Base-by-base conservation (phyloP, 1,139 yeast genomes). In the Yamadazyma sp. region DNA sequence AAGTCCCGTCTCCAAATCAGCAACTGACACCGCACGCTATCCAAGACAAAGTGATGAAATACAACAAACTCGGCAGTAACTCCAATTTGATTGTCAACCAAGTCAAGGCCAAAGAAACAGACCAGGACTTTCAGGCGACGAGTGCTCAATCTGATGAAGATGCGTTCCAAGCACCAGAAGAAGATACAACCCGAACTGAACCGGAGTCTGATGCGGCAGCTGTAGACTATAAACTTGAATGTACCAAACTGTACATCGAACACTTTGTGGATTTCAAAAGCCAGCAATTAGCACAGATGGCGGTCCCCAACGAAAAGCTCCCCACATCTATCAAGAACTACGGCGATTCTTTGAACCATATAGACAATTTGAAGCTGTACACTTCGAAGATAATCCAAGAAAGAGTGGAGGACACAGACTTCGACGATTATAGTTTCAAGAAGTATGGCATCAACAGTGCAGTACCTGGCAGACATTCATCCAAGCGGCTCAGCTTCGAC, bases 251-350 rank as follows among this genome's bases (percentile, higher is more conserved):
- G 52, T 54, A 44, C 55, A 56, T 49, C 53, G 55, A 40, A 51
- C 57, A 38, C 43, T 63, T 14, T 46, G 47, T 36, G 49, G 59
- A 28, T 48, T 63, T 44, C 53, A 50, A n/a, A 36, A 44, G 18
- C 52, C 59, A 36, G 8, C 30, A 36, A 11, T 18, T 38, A 5
- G 5, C 18, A 7, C 20, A 39, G 10, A 41, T 36, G 23, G 15
- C 34, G 2, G n/a, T 31, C 2, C 25, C 20, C 2, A 39, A 42
- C 31, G 43, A 47, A 10, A 39, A 39, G 17, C 36, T 49, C 11
- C 4, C 37, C 2, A 44, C 50, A 1, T 42, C 47, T 1, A 45
- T 49, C 8, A 49, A 45, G 28, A 43, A 43, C 22, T 49, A 48
- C 31, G 50, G 42, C 17, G 36, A 37, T 20, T 30, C 51, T 12